Evolutionary conservation across 2,329 filamentous ascomycete genomes (phyloP).

Genomic region (Aspergillus puulaauensis): DNA sequence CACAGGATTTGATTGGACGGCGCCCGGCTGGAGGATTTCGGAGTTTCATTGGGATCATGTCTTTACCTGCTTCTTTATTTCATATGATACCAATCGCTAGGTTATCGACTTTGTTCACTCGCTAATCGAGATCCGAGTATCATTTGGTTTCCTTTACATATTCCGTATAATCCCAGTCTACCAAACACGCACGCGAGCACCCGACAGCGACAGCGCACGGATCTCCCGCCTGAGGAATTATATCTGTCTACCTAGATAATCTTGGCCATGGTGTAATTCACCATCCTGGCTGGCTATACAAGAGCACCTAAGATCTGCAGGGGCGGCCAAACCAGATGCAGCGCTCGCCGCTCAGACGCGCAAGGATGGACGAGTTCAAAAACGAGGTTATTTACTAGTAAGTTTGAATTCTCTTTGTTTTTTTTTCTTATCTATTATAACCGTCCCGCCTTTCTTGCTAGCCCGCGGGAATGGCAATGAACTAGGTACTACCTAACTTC

Average conservation of each 20-base stretch:
- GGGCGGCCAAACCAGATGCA: neutral
- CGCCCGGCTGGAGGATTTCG: neutral
- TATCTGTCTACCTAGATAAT: neutral
- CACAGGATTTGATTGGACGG: neutral
- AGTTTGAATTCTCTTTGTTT: neutral
- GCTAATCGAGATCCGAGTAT: neutral
- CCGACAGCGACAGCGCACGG: neutral
- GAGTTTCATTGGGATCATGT: neutral
- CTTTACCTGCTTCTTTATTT: neutral
- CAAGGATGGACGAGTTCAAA: neutral
- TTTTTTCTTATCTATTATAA: too few relatives aligned
- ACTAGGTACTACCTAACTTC: too few relatives aligned
- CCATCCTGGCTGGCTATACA: neutral
- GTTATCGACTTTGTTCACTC: neutral
- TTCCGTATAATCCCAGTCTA: neutral
- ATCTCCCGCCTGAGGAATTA: neutral
- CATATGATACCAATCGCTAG: neutral
- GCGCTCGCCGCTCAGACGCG: neutral
- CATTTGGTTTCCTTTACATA: neutral
- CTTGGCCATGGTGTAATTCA: neutral
- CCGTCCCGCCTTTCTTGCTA: too few relatives aligned
- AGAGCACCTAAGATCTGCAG: constrained; percentile 1
- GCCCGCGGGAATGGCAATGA: too few relatives aligned
- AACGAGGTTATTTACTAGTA: neutral
- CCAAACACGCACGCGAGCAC: too few relatives aligned